phyloP scores from a whole-genome alignment of 768 basidiomycete species.

The Leccinum longicurvipes region DNA sequence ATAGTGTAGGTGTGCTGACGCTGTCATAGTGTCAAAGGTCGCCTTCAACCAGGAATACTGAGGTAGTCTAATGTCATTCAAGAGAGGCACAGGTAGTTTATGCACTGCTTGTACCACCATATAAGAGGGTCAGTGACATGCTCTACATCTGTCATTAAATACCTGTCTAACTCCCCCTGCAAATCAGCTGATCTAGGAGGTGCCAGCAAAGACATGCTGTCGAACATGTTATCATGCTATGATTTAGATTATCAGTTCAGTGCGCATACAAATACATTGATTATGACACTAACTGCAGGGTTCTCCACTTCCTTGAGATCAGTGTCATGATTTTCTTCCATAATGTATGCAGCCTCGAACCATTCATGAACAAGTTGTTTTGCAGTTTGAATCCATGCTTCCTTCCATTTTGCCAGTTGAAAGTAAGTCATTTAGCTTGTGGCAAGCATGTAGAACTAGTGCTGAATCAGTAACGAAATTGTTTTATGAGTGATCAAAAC shows the following conservation, averaged over 20 bases:
- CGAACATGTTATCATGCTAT: not conserved
- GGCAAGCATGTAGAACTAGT: not conserved
- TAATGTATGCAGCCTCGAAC: not conserved
- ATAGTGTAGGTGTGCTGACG: not conserved
- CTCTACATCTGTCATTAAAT: not conserved
- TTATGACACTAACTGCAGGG: too few species aligned
- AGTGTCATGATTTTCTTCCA: not conserved
- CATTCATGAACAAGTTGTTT: not conserved
- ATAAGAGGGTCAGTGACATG: not conserved
- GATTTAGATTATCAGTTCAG: too few species aligned
- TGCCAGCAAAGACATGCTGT: not conserved
- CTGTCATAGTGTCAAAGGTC: not conserved
- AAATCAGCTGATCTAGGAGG: not conserved
- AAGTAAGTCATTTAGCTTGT: not conserved
- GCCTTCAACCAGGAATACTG: not conserved
- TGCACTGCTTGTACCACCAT: not conserved
- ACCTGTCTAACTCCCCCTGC: not conserved
- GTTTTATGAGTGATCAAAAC: not conserved
- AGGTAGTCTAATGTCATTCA: not conserved
- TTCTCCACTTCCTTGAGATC: too few species aligned
- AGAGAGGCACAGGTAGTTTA: not conserved
- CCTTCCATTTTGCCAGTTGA: not conserved
- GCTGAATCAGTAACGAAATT: too few species aligned
- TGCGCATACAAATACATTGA: too few species aligned
- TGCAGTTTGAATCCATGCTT: not conserved